These are phyloP conservation scores for Pseudomonodictys pantanalensis DNA, from an alignment of 495 filamentous ascomycete genomes.

Conservation along the genomic window DNA sequence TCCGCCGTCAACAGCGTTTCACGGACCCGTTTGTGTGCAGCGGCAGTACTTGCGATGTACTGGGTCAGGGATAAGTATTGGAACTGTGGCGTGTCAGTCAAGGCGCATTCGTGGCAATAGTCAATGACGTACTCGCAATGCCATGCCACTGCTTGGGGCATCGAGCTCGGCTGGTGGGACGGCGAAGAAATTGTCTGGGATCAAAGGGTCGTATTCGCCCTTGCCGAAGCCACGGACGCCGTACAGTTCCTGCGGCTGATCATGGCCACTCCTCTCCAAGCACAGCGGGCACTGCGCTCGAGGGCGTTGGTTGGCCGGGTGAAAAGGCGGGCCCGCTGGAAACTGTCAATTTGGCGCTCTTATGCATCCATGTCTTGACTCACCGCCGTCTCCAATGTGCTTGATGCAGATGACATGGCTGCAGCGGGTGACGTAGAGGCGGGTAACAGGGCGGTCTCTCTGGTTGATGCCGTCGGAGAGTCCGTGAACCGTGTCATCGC, in stretches of 20 bases:
- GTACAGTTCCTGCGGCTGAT: constrained; percentile 40
- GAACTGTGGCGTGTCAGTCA: constrained; percentile 37
- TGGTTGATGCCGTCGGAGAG: constrained; percentile 37
- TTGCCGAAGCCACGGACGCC: constrained; percentile 40
- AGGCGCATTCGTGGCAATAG: not conserved
- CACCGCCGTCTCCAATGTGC: constrained; percentile 48
- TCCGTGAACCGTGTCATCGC: constrained; percentile 32
- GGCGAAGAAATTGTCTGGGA: constrained; percentile 42
- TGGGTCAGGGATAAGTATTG: constrained; percentile 44
- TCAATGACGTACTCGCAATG: constrained; percentile 36
- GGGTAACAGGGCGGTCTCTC: constrained; percentile 38
- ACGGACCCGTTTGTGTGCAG: not conserved
- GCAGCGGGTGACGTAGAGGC: constrained; percentile 47
- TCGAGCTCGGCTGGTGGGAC: constrained; percentile 41
- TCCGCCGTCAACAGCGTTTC: not conserved
- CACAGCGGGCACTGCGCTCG: constrained; percentile 46
- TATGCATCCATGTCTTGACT: not conserved
- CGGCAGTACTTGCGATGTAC: constrained; percentile 26
- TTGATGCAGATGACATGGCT: constrained; percentile 46
- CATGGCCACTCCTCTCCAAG: constrained; percentile 36
- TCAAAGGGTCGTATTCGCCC: constrained; percentile 42
- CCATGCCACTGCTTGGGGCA: constrained; percentile 33
- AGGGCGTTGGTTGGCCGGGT: constrained; percentile 39
- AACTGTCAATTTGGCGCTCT: not conserved
- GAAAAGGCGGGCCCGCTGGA: constrained; percentile 44